A percentile compares a stretch with the other conserved stretches of the same genome.
Evolutionary conservation across 2,329 filamentous ascomycete species (phyloP).

Genomic region (Monosporascus sp.): DNA sequence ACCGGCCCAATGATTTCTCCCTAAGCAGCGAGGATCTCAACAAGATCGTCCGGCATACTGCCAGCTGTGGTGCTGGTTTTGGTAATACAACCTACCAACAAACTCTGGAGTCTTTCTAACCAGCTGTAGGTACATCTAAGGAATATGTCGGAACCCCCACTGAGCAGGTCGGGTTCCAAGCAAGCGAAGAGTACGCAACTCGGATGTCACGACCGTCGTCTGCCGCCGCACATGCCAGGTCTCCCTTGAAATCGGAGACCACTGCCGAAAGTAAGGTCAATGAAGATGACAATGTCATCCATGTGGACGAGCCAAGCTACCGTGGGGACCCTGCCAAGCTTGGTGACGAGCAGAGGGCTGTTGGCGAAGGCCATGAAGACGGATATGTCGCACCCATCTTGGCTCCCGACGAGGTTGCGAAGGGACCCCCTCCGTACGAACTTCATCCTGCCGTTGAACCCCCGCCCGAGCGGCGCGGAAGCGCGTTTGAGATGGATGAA

Average conservation of each 20-base stretch:
- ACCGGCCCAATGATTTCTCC: conserved; percentile 65
- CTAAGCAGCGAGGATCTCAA: conserved; percentile 88
- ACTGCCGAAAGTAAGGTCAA: conserved; percentile 20
- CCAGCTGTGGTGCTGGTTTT: conserved; percentile 44
- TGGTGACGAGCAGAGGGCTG: conserved; percentile 40
- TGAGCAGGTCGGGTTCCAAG: conserved; percentile 85
- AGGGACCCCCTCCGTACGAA: conserved; percentile 61
- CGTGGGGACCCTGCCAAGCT: conserved; percentile 39
- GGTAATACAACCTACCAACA: conserved; percentile 35
- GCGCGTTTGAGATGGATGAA: conserved; percentile 49
- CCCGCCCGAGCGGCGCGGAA: conserved; percentile 56
- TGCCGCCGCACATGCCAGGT: conserved; percentile 30
- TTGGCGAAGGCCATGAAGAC: conserved; percentile 50
- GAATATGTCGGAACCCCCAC: conserved; percentile 70
- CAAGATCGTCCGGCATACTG: conserved; percentile 75
- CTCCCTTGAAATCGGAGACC: conserved; percentile 24
- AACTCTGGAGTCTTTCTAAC: conserved; percentile 27
- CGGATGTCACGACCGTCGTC: conserved; percentile 57
- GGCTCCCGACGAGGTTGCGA: conserved; percentile 79
- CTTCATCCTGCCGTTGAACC: conserved; percentile 81
- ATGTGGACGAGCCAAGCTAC: conserved; percentile 63
- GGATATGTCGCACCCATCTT: conserved; percentile 74
- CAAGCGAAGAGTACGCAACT: conserved; percentile 76
- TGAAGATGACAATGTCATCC: conserved; percentile 60
- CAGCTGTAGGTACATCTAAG: conserved; percentile 54